phyloP scores from a whole-genome alignment of 371 early-diverging fungal species.

The Apophysomyces elegans region DNA sequence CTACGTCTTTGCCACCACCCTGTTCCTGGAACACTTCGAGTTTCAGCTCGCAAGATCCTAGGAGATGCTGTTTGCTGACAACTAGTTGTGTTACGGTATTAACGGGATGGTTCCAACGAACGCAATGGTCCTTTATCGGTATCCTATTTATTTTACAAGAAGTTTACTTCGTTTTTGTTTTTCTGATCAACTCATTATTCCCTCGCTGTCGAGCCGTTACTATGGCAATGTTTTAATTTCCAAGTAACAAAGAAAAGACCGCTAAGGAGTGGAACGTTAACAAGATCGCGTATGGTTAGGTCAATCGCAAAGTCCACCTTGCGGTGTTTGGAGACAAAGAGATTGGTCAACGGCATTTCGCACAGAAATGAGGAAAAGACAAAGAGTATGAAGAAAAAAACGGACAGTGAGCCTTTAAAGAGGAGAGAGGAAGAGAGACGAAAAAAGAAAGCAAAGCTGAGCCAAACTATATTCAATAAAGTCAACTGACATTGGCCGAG shows the following conservation, averaged over 20 bases:
- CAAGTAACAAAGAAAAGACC: constrained; percentile 71
- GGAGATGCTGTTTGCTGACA: constrained; percentile 60
- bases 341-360: constrained; percentile 31
- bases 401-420: neutral
- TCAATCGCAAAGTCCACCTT: constrained; percentile 34
- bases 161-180: neutral
- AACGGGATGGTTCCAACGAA: constrained; percentile 56
- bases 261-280: constrained; percentile 61
- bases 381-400: neutral
- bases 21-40: constrained; percentile 62
- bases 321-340: constrained; percentile 37
- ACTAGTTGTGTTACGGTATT: constrained; percentile 47
- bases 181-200: constrained; percentile 15
- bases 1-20: constrained; percentile 60
- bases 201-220: constrained; percentile 55
- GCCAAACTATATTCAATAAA: neutral
- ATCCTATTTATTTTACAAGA: constrained; percentile 33
- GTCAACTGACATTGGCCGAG: constrained; percentile 3
- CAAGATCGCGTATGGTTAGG: constrained; percentile 32
- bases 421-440: neutral
- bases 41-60: constrained; percentile 61
- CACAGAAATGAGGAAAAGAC: neutral
- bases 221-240: constrained; percentile 54
- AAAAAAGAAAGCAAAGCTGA: neutral
- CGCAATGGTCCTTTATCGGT: constrained; percentile 59